Evolutionary conservation across 805 yeast genomes (phyloP).

Genomic region (Wickerhamiella sergipiensis): DNA sequence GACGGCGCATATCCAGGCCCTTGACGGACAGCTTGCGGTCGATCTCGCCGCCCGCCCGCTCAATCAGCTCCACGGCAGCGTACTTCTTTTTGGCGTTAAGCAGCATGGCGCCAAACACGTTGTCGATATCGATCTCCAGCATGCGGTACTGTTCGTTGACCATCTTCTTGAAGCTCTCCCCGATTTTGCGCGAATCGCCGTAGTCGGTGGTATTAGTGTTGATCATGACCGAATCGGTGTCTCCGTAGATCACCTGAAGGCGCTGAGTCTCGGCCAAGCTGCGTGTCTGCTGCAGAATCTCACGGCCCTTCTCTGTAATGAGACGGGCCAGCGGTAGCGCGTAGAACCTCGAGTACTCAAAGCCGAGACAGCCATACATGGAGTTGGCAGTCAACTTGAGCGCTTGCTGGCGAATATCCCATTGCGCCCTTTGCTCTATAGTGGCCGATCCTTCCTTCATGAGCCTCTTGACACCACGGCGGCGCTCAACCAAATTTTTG

Average conservation of each 20-base stretch:
- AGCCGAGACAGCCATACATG: conserved; percentile 99
- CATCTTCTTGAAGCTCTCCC: conserved; percentile 65
- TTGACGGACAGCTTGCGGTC: conserved; percentile 73
- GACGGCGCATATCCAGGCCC: conserved; percentile 92
- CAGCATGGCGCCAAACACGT: conserved; percentile 71
- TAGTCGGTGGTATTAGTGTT: conserved; percentile 66
- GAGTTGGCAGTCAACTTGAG: conserved; percentile 94
- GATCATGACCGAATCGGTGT: conserved; percentile 97
- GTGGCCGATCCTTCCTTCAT: conserved; percentile 62
- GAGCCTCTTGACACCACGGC: conserved; percentile 80
- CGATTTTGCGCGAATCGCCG: conserved; percentile 66
- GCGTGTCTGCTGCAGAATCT: conserved; percentile 82
- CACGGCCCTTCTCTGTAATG: conserved; percentile 91
- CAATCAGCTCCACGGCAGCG: conserved; percentile 55
- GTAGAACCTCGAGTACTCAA: conserved; percentile 78
- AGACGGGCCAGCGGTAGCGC: conserved; percentile 94
- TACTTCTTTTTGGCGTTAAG: conserved; percentile 94
- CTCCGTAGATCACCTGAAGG: conserved; percentile 87
- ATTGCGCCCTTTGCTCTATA: conserved; percentile 54
- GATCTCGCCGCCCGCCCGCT: conserved; percentile 34
- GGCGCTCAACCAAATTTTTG: conserved; percentile 73
- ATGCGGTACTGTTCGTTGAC: conserved; percentile 82
- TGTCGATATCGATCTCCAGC: conserved; percentile 90
- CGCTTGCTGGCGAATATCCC: conserved; percentile 92
- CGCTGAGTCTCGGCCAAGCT: conserved; percentile 79